phyloP scores from a whole-genome alignment of 306 rosid species.

The Citrullus colocynthis region DNA sequence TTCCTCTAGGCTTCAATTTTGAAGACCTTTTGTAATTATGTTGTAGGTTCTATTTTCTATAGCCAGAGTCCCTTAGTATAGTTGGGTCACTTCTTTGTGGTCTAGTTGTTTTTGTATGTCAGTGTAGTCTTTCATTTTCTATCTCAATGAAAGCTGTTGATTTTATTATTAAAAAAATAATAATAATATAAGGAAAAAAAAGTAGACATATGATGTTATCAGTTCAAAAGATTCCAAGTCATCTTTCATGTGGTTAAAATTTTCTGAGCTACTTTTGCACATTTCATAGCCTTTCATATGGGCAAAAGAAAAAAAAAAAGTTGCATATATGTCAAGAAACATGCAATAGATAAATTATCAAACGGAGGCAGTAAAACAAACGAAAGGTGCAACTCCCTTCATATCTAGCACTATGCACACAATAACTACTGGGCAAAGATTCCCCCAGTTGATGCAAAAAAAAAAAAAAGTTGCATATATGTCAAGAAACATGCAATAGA shows the following conservation, averaged over 20 bases:
- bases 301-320: background rate
- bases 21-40: no score
- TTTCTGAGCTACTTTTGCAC: background rate
- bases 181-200: no score
- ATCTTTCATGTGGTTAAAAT: background rate
- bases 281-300: background rate
- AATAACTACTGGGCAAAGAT: no score
- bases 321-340: background rate
- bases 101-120: background rate
- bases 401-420: background rate
- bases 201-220: background rate
- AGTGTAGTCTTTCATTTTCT: background rate
- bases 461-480: background rate
- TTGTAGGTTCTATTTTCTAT: no score
- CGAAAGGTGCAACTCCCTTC: background rate
- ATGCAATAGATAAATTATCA: background rate
- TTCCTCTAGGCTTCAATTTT: no score
- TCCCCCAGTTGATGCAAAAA: no score
- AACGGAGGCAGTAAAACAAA: background rate
- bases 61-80: no score
- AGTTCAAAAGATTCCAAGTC: background rate
- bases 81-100: background rate
- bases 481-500: background rate
- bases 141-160: background rate
- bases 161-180: no score